Percentiles rank a stretch among this genome's conserved stretches.
phyloP scores from a whole-genome alignment of 1,284 basidiomycete species.

The Exobasidium cylindrosporum region DNA sequence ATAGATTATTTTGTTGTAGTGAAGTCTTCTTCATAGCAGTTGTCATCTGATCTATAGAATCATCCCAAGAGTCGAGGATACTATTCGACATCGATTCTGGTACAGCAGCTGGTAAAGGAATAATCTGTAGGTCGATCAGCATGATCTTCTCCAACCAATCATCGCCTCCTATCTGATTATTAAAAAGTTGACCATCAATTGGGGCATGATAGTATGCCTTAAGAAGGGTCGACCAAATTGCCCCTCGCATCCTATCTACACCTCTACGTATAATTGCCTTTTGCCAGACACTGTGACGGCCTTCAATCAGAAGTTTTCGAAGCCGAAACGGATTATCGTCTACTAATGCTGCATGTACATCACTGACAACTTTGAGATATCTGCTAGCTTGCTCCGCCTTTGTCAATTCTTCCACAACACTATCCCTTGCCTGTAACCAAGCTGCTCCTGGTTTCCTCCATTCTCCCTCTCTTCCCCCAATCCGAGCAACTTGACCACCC shows the following conservation, averaged over 20 bases:
- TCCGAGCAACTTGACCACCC: slow-evolving; percentile 4
- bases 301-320: not conserved
- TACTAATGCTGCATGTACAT: not conserved
- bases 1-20: not conserved
- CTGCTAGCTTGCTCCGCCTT: not conserved
- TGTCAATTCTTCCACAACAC: not conserved
- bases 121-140: not conserved
- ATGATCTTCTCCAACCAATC: slow-evolving; percentile 9
- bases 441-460: not conserved
- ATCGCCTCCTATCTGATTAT: not conserved
- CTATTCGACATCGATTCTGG: not conserved
- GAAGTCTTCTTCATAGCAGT: not conserved
- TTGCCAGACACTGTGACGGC: slow-evolving; percentile 7
- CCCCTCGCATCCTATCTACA: slow-evolving; percentile 1
- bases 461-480: not conserved
- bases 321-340: not conserved
- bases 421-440: not conserved
- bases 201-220: slow-evolving; percentile 4
- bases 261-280: not conserved
- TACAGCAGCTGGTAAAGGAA: not conserved
- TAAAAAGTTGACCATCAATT: not conserved
- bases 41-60: not conserved
- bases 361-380: not conserved
- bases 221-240: not conserved
- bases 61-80: not conserved